Evolutionary conservation across 208 protist species (phyloP), one percentile per base, ranked within the genome.

Genomic region (Trypanosomatidae sp.): DNA sequence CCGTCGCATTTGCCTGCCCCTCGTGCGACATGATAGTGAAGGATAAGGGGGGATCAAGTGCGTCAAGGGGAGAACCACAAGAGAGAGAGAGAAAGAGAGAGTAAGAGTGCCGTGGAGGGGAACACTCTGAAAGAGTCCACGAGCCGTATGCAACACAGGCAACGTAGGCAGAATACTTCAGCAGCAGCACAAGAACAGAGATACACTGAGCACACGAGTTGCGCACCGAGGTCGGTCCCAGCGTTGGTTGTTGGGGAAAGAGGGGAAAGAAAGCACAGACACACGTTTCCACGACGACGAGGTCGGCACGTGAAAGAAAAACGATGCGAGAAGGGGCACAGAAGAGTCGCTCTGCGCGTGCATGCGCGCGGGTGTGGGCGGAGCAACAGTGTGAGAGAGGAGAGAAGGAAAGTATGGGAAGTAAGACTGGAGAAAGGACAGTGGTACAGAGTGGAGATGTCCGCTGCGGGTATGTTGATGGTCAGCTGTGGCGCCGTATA

Each of bases 21-120:
- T 93, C 88, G 36, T 87, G 74, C 2, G 84, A 66, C 88, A 93
- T 93, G 39, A 53, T 84, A n/a, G 19, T 9, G 39, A 13, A n/a
- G n/a, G 62, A 28, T 10, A 46, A 4, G 62, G 25, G 41, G 62
- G 15, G 44, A 36, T 53, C 44, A 17, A 12, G 28, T 13, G 10
- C n/a, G 12, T 30, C 8, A 22, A n/a, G 15, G 15, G 5, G 9
- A 1, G 3, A 19, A 46, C 62, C 19, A 46, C 39, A 13, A 13
- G 15, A 49, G 36, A 46, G 1, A 6, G 36, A 50, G 62, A n/a
- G 22, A 49, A 30, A 47, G 41, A 30, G 19, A 66, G 41, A 62
- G n/a, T 39, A 5, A 25, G 33, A 62, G 13, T 1, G 6, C 15
- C 56, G 8, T 46, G 62, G n/a, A 66, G 7, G 3, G 28, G 17